These are phyloP conservation scores for Fusarium torulosum DNA, from an alignment of 2,329 filamentous ascomycete species.

Conservation along the genomic window DNA sequence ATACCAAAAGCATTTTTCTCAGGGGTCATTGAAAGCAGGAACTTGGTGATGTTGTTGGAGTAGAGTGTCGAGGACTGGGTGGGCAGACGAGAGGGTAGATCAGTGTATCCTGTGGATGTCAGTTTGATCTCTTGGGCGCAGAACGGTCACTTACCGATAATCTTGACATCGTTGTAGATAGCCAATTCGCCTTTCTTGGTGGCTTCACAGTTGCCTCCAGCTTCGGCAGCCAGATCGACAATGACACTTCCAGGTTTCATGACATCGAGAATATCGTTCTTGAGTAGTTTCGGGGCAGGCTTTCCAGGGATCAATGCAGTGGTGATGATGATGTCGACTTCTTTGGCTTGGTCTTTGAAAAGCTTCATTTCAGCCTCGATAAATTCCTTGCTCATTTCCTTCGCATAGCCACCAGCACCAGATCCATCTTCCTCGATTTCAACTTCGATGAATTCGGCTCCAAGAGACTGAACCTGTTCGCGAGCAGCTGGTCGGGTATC, in stretches of 20 bases:
- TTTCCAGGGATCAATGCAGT: constrained; percentile 91
- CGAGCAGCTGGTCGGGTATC: constrained; percentile 90
- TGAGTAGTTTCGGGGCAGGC: constrained; percentile 86
- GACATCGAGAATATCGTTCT: constrained; percentile 79
- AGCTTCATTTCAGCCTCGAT: constrained; percentile 94
- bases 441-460: constrained; percentile 91
- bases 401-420: constrained; percentile 88
- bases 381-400: constrained; percentile 95
- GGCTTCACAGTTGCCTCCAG: constrained; percentile 88
- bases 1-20: constrained; percentile 83
- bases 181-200: constrained; percentile 79
- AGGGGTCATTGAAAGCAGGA: constrained; percentile 83
- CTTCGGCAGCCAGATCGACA: constrained; percentile 89
- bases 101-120: constrained; percentile 75
- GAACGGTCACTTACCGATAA: constrained; percentile 73
- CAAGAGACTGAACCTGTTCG: constrained; percentile 90
- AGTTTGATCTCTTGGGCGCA: constrained; percentile 17
- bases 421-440: constrained; percentile 86
- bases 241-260: constrained; percentile 94
- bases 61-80: constrained; percentile 92
- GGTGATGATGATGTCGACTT: constrained; percentile 93
- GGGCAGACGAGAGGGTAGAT: constrained; percentile 86
- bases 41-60: constrained; percentile 94
- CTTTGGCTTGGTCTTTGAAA: constrained; percentile 86
- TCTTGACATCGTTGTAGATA: constrained; percentile 81